Conservation (phyloP, 371 early-diverging fungal genomes). For the Actinomortierella ambigua region DNA sequence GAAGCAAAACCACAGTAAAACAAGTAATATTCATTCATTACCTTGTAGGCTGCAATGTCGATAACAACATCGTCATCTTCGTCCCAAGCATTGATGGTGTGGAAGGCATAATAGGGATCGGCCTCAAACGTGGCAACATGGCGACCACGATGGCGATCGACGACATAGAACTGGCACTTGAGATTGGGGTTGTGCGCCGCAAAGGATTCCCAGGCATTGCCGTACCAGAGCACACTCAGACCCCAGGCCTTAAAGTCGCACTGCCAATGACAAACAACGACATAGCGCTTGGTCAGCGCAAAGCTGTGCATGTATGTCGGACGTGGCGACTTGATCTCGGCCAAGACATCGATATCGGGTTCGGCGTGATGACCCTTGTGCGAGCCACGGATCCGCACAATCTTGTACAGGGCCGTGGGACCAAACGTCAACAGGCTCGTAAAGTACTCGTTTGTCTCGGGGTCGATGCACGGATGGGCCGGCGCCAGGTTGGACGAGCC, state of each 20-base stretch:
- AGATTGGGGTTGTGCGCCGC: slow-evolving; percentile 43
- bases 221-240: slow-evolving; percentile 50
- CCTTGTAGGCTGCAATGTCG: slow-evolving; percentile 34
- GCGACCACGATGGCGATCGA: slow-evolving; percentile 51
- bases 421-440: slow-evolving; percentile 50
- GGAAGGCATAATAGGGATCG: slow-evolving; percentile 58
- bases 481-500: slow-evolving; percentile 53
- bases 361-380: slow-evolving; percentile 31
- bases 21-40: neutral
- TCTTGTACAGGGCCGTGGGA: slow-evolving; percentile 43
- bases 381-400: slow-evolving; percentile 26
- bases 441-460: slow-evolving; percentile 54
- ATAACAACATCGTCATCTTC: slow-evolving; percentile 46
- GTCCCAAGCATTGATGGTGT: slow-evolving; percentile 59
- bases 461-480: slow-evolving; percentile 63
- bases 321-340: slow-evolving; percentile 49
- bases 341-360: slow-evolving; percentile 48
- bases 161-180: slow-evolving; percentile 54
- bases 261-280: slow-evolving; percentile 59
- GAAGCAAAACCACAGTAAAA: slow-evolving; percentile 33
- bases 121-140: slow-evolving; percentile 55
- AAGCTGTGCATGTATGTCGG: slow-evolving; percentile 68
- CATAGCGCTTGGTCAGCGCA: slow-evolving; percentile 57
- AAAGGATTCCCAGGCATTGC: slow-evolving; percentile 49
- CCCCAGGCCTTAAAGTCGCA: slow-evolving; percentile 50